Base-by-base conservation (phyloP, 2,329 filamentous ascomycete genomes). In the Plenodomus tracheiphilus region DNA sequence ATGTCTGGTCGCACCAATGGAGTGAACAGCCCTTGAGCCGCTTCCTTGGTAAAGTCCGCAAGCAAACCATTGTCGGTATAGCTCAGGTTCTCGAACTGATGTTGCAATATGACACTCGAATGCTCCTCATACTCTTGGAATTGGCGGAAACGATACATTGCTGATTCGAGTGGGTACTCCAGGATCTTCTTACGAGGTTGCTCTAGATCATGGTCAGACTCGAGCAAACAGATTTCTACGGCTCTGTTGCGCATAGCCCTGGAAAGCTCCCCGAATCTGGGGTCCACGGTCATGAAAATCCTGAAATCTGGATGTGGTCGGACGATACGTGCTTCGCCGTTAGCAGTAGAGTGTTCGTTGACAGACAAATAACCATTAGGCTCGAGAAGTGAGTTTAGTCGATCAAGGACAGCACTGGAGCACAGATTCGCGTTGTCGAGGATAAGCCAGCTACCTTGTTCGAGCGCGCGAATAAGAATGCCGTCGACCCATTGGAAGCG, bases 381-480 rank as follows among this genome's bases (percentile, higher is more conserved):
- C 69, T 99, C 94, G 7, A 97, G 86, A 8, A 99, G 77, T 0
- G 94, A 97, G 70, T 99, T 99, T 43, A 99, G 77, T 53, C 95
- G 84, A 73, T 99, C 94, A 9, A 99, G 81, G 1, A 99, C 94
- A 6, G 93, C 96, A 19, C 93, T 88, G 64, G 88, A 97, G 75
- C 95, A 99, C 48, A 99, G 81, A 65, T 99, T 99, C 51, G 95
- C 94, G 72, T 99, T 97, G 73, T 99, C 94, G 18, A 99, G 84
- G 10, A 99, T 86, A 16, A 99, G 79, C 94, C 94, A 99, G 52
- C 91, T 83, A 13, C 94, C 94, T 59, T 87, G 79, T 65, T 95
- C 82, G 10, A 97, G 79, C 36, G 94, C 93, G 61, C 91, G 87
- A 40, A 97, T 87, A 37, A 99, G 85, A 40, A 95, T 84, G 48